phyloP scores from a whole-genome alignment of 495 filamentous ascomycete genomes.

The Hypoxylon perforatum region DNA sequence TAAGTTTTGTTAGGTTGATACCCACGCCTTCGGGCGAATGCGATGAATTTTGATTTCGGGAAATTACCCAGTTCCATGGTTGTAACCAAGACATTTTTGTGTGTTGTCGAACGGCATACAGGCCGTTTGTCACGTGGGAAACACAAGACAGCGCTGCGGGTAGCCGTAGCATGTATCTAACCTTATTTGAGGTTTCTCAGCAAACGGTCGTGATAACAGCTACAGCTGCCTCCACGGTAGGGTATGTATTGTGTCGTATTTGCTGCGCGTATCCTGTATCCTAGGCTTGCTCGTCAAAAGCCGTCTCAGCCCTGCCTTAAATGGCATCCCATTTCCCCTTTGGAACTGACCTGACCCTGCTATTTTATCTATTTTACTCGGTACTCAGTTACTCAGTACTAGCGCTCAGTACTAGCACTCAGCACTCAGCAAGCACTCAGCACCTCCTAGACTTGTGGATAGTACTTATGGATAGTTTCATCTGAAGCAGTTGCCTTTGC shows the following conservation, averaged over 20 bases:
- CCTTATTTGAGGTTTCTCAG: constrained; percentile 47
- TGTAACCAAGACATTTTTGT: constrained; percentile 16
- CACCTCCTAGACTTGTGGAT: not conserved
- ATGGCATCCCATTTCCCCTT: constrained; percentile 3
- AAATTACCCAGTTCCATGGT: constrained; percentile 1
- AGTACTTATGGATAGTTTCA: constrained; percentile 1
- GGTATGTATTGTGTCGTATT: constrained; percentile 12
- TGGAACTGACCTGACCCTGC: not conserved
- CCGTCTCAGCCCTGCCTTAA: constrained; percentile 18
- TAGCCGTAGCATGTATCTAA: constrained; percentile 46
- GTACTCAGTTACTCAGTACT: no score
- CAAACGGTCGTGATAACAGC: constrained; percentile 44
- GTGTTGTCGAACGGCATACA: constrained; percentile 28
- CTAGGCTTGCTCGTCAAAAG: constrained; percentile 19
- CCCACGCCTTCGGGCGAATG: no score
- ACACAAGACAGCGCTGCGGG: constrained; percentile 48
- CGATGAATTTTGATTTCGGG: not conserved
- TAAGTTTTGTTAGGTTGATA: no score
- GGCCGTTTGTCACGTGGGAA: constrained; percentile 52
- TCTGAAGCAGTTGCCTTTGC: constrained; percentile 8
- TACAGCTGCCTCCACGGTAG: constrained; percentile 14
- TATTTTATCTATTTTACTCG: not conserved
- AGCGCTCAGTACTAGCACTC: no score
- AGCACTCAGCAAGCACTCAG: no score
- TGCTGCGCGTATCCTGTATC: constrained; percentile 6